Conservation (phyloP, 106 monocot species). For the Dendrobium huoshanense region DNA sequence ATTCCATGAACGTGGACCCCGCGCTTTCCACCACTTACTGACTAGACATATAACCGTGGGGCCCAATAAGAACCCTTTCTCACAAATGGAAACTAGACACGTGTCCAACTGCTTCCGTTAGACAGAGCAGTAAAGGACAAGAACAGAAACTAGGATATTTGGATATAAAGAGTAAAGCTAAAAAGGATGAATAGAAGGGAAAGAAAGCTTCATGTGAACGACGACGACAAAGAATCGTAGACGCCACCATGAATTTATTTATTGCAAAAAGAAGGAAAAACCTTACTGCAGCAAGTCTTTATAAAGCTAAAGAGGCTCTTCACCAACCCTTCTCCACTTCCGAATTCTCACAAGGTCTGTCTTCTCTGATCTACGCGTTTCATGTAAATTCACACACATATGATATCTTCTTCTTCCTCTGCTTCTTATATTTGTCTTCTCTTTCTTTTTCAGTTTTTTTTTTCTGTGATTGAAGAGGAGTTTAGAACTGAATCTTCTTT, state of each 20-base stretch:
- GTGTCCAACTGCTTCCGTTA: neutral
- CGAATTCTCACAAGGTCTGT: neutral
- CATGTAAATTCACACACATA: neutral
- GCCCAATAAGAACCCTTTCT: neutral
- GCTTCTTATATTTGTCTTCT: neutral
- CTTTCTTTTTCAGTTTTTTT: neutral
- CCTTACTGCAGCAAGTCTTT: neutral
- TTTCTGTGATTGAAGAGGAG: neutral
- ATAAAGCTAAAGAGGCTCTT: conserved; percentile 10
- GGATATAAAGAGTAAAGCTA: conserved; percentile 7
- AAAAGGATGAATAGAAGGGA: neutral
- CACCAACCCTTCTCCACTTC: neutral
- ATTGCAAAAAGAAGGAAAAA: neutral
- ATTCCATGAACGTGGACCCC: neutral
- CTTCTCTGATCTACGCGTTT: neutral
- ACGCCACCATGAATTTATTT: neutral
- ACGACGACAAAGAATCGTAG: neutral
- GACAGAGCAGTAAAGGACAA: conserved; percentile 7
- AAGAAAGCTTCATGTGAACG: conserved; percentile 14
- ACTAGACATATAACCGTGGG: conserved; percentile 2
- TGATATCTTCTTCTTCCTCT: neutral
- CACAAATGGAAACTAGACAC: neutral
- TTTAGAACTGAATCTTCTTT: conserved; percentile 2
- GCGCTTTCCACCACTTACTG: conserved; percentile 5
- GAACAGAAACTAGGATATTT: conserved; percentile 9